phyloP scores from a whole-genome alignment of 164 flowering plant species.

The Houttuynia cordata region DNA sequence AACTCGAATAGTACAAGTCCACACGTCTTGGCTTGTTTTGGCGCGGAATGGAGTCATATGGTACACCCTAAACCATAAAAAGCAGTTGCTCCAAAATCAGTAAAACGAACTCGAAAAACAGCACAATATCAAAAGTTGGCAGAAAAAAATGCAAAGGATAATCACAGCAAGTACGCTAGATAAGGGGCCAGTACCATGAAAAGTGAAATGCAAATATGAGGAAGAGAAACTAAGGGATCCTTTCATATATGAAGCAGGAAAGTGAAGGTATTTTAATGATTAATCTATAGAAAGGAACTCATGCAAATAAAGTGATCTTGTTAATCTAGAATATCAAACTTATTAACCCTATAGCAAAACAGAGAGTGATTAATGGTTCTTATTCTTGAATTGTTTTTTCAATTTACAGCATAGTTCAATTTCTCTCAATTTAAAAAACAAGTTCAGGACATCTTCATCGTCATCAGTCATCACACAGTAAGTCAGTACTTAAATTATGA shows the following conservation, averaged over 20 bases:
- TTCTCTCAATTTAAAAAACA: no score
- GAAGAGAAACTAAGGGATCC: neutral
- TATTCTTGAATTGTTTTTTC: no score
- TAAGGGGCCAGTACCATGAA: no score
- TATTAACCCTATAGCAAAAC: no score
- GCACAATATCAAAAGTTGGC: no score
- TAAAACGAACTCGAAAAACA: neutral
- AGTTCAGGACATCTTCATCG: no score
- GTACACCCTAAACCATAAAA: constrained; percentile 30
- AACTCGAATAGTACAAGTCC: constrained; percentile 67
- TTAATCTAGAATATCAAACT: no score
- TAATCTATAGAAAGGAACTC: neutral
- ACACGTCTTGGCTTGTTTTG: constrained; percentile 63
- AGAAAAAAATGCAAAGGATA: neutral
- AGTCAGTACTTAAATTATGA: no score
- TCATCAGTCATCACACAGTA: no score
- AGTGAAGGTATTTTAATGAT: no score
- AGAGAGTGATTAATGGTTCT: no score
- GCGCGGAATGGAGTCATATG: constrained; percentile 35
- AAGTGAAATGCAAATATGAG: neutral
- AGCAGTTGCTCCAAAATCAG: neutral
- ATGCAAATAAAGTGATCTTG: neutral
- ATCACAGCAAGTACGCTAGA: neutral
- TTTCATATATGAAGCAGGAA: neutral
- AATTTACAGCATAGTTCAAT: no score